Evolutionary conservation across 2,329 filamentous ascomycete genomes (phyloP), one percentile per base, ranked within the genome.

Genomic region (Cordyceps tenuipes): DNA sequence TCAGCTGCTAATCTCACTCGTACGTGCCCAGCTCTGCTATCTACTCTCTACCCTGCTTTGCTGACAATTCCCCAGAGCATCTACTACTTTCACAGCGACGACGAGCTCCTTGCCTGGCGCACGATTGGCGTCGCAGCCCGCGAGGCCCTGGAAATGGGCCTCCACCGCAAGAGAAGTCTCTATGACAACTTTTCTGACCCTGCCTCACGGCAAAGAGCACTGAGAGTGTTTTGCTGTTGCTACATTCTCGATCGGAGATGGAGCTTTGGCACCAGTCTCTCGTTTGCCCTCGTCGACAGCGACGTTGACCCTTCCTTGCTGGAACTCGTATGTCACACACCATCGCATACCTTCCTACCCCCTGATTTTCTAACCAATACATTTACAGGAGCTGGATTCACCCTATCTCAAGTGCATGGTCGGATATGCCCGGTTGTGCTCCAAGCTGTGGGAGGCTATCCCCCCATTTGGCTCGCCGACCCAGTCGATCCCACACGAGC

Each of bases 241-340:
- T 81, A 81, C 58, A 75, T 79, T 0, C 72, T 82, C 0, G 79
- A 81, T 54, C 75, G 78, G 0, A 75, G 79, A 23, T 82, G 77
- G 76, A 79, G 77, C 10, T 79, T 81, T 39, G 78, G 78, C 2
- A 80, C 77, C 0, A 77, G 78, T 13, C 64, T 81, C 21, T 77
- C 78, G 0, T 81, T 80, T 63, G 74, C 75, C 0, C 70, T 81
- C 5, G 71, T 77, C 12, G 78, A 81, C 57, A 72, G 73, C 0
- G 79, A 80, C 53, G 77, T 81, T 61, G 79, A 81, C 54, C 75
- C 77, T 0, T 73, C 75, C 43, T 64, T 81, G 1, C 76, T 77
- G 0, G 73, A 79, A 56, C 76, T 76, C 0, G 77, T 71, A 62
- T 62, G 68, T 63, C 47, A 19, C 19, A 8, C 19, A n/a, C 43